Percentiles rank a stretch among this genome's conserved stretches.
phyloP scores from a whole-genome alignment of 495 filamentous ascomycete species.

The Gamarada debralockiae region DNA sequence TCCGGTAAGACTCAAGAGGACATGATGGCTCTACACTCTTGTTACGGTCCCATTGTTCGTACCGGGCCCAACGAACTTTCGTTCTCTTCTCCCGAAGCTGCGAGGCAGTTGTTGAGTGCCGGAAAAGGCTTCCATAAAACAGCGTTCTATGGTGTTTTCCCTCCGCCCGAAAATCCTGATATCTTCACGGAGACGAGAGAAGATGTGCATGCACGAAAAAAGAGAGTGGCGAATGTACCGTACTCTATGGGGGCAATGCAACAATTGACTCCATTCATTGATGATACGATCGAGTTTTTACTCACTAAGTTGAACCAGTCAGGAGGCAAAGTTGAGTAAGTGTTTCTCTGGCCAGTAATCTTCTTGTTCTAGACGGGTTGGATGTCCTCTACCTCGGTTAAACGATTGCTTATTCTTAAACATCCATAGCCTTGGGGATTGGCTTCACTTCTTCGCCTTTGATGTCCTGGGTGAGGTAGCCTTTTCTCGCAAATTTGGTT shows the following conservation, averaged over 20 bases:
- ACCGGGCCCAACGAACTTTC: slow-evolving; percentile 52
- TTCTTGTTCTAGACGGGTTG: too few relatives aligned
- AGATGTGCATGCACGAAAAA: slow-evolving; percentile 51
- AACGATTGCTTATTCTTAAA: too few relatives aligned
- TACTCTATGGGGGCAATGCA: slow-evolving; percentile 53
- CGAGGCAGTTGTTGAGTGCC: slow-evolving; percentile 41
- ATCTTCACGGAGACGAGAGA: slow-evolving; percentile 55
- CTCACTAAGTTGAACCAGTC: slow-evolving; percentile 17
- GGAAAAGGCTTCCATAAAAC: slow-evolving; percentile 55
- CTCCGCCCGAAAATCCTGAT: slow-evolving; percentile 53
- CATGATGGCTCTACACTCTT: slow-evolving; percentile 5
- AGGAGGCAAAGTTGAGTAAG: slow-evolving; percentile 7
- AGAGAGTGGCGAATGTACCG: slow-evolving; percentile 49
- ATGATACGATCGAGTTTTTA: slow-evolving; percentile 40
- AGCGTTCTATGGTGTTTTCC: slow-evolving; percentile 50
- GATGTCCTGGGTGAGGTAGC: slow-evolving; percentile 60
- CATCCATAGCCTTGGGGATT: slow-evolving; percentile 42
- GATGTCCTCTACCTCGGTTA: too few relatives aligned
- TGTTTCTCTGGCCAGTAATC: too few relatives aligned
- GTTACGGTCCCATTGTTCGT: slow-evolving; percentile 45
- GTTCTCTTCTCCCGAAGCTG: slow-evolving; percentile 35
- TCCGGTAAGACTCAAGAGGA: background rate
- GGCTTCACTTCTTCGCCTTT: slow-evolving; percentile 52
- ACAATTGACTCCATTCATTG: slow-evolving; percentile 42
- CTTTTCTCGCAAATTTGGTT: slow-evolving; percentile 61